Conservation (phyloP, 331 rosid genomes). For the Acacia pycnantha region DNA sequence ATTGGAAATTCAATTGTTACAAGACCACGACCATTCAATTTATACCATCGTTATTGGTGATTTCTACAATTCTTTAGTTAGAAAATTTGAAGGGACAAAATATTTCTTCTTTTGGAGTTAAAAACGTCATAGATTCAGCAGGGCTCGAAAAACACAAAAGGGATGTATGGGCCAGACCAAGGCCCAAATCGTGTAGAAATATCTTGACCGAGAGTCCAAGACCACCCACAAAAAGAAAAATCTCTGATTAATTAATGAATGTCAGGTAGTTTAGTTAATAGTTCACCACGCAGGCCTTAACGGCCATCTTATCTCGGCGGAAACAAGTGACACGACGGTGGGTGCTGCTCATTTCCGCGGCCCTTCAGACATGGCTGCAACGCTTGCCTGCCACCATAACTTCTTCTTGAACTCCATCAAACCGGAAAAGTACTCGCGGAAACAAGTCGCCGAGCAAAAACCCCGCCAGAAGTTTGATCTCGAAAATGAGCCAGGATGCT, state of each 20-base stretch:
- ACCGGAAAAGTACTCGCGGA: conserved; percentile 16
- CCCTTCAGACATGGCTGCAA: conserved; percentile 30
- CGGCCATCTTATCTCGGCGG: not conserved
- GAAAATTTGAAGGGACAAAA: not conserved
- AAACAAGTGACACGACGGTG: not conserved
- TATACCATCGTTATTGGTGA: not conserved
- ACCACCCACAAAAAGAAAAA: not conserved
- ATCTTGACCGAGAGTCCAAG: not conserved
- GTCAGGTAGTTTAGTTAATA: not conserved
- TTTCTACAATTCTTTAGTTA: not conserved
- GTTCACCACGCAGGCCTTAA: not conserved
- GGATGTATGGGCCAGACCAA: not conserved
- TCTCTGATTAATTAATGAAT: not conserved
- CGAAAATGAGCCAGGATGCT: conserved; percentile 3
- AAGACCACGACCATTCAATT: too few relatives aligned
- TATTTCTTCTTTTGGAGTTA: not conserved
- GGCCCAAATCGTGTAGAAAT: not conserved
- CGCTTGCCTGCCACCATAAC: conserved; percentile 24
- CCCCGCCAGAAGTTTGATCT: conserved; percentile 17
- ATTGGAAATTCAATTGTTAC: too few relatives aligned
- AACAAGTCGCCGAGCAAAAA: conserved; percentile 17
- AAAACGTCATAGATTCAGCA: not conserved
- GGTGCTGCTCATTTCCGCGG: not conserved
- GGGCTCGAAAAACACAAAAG: not conserved
- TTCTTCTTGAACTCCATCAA: conserved; percentile 22